phyloP scores from a whole-genome alignment of 345 rosid genomes.

The Boechera stricta region DNA sequence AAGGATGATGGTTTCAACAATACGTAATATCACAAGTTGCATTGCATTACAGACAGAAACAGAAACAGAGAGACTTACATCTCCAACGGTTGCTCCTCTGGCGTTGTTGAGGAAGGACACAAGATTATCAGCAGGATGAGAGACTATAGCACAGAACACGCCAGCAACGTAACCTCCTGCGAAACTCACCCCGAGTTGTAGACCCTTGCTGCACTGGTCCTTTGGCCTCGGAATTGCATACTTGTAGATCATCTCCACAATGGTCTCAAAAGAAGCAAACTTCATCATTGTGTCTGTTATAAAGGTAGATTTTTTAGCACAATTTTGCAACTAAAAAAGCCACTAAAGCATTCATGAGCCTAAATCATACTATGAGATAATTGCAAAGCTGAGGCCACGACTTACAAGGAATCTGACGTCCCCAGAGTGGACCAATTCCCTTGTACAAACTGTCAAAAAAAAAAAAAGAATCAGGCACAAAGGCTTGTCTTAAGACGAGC shows the following conservation, averaged over 20 bases:
- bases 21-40: not conserved
- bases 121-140: slow-evolving; percentile 94
- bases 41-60: not conserved
- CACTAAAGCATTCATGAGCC: not conserved
- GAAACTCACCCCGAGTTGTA: slow-evolving; percentile 89
- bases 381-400: slow-evolving; percentile 1
- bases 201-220: slow-evolving; percentile 79
- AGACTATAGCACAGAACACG: slow-evolving; percentile 83
- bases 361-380: slow-evolving; percentile 25
- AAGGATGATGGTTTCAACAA: slow-evolving; percentile 2
- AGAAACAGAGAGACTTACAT: slow-evolving; percentile 56
- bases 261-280: slow-evolving; percentile 92
- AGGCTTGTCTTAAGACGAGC: not conserved
- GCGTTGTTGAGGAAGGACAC: slow-evolving; percentile 97
- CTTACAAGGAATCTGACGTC: slow-evolving; percentile 99
- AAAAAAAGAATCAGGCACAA: not conserved
- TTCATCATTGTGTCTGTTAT: slow-evolving; percentile 95
- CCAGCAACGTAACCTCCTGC: slow-evolving; percentile 95
- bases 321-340: not conserved
- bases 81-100: slow-evolving; percentile 93
- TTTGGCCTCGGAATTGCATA: slow-evolving; percentile 84
- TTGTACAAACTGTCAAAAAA: slow-evolving; percentile 72
- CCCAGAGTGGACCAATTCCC: slow-evolving; percentile 97
- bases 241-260: slow-evolving; percentile 87
- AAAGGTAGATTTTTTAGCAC: not conserved